phyloP scores from a whole-genome alignment of 2,329 filamentous ascomycete species.

The Phaeoacremonium minimum region DNA sequence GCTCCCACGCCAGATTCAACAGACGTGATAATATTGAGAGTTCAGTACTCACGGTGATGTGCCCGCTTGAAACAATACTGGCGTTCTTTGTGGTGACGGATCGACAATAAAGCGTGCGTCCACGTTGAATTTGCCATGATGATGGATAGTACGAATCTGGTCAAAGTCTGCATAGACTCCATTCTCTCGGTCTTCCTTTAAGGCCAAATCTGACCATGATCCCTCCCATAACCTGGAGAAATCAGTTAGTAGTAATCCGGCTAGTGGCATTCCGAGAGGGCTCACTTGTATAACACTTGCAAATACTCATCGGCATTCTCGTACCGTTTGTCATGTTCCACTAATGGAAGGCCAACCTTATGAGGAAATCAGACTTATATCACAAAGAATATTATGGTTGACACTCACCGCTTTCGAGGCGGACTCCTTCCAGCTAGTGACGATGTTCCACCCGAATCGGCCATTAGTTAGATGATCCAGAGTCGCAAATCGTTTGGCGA shows the following conservation, averaged over 20 bases:
- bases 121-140: slow-evolving; percentile 1
- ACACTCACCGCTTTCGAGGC: not conserved
- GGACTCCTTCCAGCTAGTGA: not conserved
- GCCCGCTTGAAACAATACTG: slow-evolving; percentile 6
- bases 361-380: not conserved
- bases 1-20: too few relatives aligned
- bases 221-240: slow-evolving; percentile 1
- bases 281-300: not conserved
- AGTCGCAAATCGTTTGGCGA: not conserved
- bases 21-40: too few relatives aligned
- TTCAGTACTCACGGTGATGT: slow-evolving; percentile 3
- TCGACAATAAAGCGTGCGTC: not conserved
- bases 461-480: not conserved
- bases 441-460: slow-evolving; percentile 1
- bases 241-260: not conserved
- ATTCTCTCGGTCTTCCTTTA: not conserved
- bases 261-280: not conserved
- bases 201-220: not conserved
- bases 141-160: not conserved
- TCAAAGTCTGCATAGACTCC: not conserved
- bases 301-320: slow-evolving; percentile 1
- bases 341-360: not conserved
- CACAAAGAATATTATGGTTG: not conserved
- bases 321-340: not conserved
- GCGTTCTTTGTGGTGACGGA: slow-evolving; percentile 6